phyloP scores from a whole-genome alignment of 1,284 basidiomycete genomes.

The Leccinum fuscescens region DNA sequence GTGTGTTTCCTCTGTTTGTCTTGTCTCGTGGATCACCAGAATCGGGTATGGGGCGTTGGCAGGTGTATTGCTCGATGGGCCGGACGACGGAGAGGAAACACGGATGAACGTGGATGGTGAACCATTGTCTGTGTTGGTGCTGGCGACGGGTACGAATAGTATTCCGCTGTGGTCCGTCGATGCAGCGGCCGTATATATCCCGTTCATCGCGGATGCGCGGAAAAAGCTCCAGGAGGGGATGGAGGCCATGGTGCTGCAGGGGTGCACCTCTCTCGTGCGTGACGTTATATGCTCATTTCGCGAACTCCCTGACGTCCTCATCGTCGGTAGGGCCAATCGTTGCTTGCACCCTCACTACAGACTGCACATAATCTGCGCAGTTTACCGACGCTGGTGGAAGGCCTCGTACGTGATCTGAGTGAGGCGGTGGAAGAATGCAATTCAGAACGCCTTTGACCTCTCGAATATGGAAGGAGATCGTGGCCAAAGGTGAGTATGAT shows the following conservation, averaged over 20 bases:
- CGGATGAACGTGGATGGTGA: constrained; percentile 9
- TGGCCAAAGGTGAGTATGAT: constrained; percentile 63
- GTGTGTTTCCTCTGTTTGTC: constrained; percentile 25
- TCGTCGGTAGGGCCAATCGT: constrained; percentile 72
- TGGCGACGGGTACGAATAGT: constrained; percentile 10
- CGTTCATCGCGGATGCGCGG: constrained; percentile 70
- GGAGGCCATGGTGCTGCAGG: constrained; percentile 82
- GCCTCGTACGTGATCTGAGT: constrained; percentile 78
- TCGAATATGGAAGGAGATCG: constrained; percentile 82
- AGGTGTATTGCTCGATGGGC: constrained; percentile 32
- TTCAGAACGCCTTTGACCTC: constrained; percentile 85
- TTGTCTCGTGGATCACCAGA: background rate
- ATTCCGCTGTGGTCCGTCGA: constrained; percentile 68
- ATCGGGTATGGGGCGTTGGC: background rate
- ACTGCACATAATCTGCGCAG: constrained; percentile 91
- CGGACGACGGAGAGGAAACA: constrained; percentile 3
- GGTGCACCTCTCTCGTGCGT: constrained; percentile 71
- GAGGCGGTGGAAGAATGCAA: constrained; percentile 79
- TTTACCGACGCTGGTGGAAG: constrained; percentile 79
- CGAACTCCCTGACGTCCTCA: background rate
- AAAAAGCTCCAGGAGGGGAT: constrained; percentile 76
- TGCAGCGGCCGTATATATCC: constrained; percentile 67
- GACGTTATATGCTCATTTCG: background rate
- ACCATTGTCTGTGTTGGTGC: background rate
- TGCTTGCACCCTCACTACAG: constrained; percentile 89